Conservation (phyloP, 208 protist species). For the Trypanosoma rangeli region DNA sequence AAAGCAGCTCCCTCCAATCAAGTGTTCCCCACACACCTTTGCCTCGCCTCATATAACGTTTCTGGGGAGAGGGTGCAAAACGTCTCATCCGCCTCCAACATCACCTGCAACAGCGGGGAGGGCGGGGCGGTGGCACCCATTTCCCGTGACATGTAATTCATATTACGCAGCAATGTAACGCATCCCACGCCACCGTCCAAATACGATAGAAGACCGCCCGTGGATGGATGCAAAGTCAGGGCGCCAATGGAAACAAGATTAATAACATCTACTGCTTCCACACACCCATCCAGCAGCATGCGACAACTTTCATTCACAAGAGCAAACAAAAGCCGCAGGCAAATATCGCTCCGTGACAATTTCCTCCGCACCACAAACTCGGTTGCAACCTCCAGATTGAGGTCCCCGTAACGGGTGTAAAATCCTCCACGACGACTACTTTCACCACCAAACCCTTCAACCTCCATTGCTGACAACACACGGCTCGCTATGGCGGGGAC, state of each 20-base stretch:
- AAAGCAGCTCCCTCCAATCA: neutral
- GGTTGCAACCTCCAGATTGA: constrained; percentile 4
- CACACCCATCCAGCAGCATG: constrained; percentile 34
- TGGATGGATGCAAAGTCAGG: constrained; percentile 41
- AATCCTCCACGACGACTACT: constrained; percentile 10
- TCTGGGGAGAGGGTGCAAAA: constrained; percentile 25
- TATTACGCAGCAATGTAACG: constrained; percentile 10
- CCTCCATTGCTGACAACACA: constrained; percentile 20
- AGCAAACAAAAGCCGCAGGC: constrained; percentile 33
- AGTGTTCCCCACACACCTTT: neutral
- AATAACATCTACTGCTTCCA: constrained; percentile 36
- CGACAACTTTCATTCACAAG: constrained; percentile 43
- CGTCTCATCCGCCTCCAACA: constrained; percentile 24
- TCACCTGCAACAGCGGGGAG: constrained; percentile 20
- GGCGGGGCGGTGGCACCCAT: constrained; percentile 3
- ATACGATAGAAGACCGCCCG: constrained; percentile 55
- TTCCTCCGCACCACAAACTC: neutral
- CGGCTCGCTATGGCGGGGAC: neutral
- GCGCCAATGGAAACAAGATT: constrained; percentile 57
- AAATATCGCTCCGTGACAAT: constrained; percentile 16
- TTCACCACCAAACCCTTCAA: constrained; percentile 12
- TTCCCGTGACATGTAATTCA: constrained; percentile 21
- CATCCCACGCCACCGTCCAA: constrained; percentile 40
- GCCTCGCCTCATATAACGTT: constrained; percentile 13
- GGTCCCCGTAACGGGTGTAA: constrained; percentile 5